Evolutionary conservation across 202 grass and related monocot species (phyloP).

Genomic region (Setaria italica): DNA sequence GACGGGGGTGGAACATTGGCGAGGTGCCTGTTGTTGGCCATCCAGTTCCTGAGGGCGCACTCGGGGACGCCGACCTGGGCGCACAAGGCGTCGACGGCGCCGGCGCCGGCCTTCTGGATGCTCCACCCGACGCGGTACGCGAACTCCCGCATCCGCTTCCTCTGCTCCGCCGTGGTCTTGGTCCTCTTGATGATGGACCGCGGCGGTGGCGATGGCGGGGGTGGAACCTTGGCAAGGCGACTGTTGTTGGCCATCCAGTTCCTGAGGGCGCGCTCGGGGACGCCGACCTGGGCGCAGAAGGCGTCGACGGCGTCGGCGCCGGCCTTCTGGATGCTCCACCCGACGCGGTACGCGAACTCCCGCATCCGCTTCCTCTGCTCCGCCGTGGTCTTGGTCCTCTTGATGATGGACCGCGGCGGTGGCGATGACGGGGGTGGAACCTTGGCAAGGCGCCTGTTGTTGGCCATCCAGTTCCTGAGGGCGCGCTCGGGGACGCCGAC

Average conservation of each 20-base stretch:
- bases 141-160: conserved; percentile 63
- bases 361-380: conserved; percentile 59
- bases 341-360: conserved; percentile 54
- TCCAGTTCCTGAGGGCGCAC: conserved; percentile 55
- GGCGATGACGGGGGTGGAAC: conserved; percentile 27
- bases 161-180: conserved; percentile 25
- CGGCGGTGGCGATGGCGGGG: not conserved
- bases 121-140: conserved; percentile 56
- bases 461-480: conserved; percentile 55
- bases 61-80: conserved; percentile 44
- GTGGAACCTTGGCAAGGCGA: conserved; percentile 47
- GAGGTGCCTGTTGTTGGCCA: conserved; percentile 52
- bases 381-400: not conserved
- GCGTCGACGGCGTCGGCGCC: conserved; percentile 44
- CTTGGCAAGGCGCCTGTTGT: conserved; percentile 53
- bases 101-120: conserved; percentile 51
- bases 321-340: conserved; percentile 58
- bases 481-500: conserved; percentile 45
- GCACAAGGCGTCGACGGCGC: conserved; percentile 52
- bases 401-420: not conserved
- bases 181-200: not conserved
- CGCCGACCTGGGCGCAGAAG: conserved; percentile 53
- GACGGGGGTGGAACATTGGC: conserved; percentile 41
- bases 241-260: conserved; percentile 59
- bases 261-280: conserved; percentile 48